Evolutionary conservation across 345 rosid genomes (phyloP).

Genomic region (Clarkia xantiana): DNA sequence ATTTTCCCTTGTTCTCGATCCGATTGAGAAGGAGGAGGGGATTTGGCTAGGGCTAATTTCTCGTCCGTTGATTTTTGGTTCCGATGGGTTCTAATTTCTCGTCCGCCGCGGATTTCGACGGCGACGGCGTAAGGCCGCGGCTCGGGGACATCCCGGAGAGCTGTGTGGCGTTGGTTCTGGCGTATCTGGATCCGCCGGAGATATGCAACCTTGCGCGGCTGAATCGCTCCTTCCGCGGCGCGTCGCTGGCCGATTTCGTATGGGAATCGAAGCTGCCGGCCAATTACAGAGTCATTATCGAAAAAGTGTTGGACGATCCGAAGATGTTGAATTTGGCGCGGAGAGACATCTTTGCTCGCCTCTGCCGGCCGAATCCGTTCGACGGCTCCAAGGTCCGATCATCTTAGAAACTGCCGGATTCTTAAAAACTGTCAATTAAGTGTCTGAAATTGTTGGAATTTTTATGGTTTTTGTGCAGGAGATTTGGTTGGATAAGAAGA

Average conservation of each 20-base stretch:
- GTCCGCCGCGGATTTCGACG: constrained; percentile 12
- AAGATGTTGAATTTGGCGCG: constrained; percentile 16
- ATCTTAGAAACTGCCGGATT: not conserved
- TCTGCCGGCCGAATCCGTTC: constrained; percentile 22
- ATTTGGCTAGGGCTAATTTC: not conserved
- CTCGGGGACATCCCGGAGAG: constrained; percentile 52
- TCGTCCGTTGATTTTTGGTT: not conserved
- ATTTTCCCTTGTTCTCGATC: not conserved
- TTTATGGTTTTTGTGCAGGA: constrained; percentile 21
- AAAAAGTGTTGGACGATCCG: constrained; percentile 26
- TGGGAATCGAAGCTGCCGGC: constrained; percentile 51
- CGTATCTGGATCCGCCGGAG: constrained; percentile 36
- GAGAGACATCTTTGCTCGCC: constrained; percentile 36
- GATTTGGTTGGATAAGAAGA: constrained; percentile 28
- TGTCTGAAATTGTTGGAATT: no score
- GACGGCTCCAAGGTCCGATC: constrained; percentile 42
- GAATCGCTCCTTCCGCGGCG: constrained; percentile 33
- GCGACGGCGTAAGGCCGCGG: no score
- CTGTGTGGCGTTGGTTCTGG: constrained; percentile 40
- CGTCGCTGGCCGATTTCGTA: constrained; percentile 49
- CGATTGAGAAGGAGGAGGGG: no score
- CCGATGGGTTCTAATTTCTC: constrained; percentile 39
- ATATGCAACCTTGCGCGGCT: constrained; percentile 41
- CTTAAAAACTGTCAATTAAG: not conserved
- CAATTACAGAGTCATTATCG: constrained; percentile 22